Evolutionary conservation across 2,329 filamentous ascomycete species (phyloP).

Genomic region (Aspergillus novoparasiticus): DNA sequence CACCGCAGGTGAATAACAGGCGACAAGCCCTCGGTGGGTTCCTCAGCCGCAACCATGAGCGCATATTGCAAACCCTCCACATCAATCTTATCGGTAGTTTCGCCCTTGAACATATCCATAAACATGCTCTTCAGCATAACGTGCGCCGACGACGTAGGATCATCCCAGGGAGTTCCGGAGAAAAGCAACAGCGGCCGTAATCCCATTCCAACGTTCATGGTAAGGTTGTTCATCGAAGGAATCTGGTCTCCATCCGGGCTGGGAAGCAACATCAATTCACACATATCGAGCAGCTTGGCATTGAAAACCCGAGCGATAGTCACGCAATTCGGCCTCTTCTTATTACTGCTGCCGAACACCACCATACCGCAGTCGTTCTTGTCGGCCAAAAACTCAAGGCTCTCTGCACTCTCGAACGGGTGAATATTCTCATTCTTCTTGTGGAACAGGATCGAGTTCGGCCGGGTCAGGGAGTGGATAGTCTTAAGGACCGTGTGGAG

Average conservation of each 20-base stretch:
- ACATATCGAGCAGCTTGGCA: constrained; percentile 89
- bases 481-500: constrained; percentile 83
- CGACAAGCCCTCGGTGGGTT: constrained; percentile 49
- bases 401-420: constrained; percentile 87
- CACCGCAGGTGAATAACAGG: constrained; percentile 67
- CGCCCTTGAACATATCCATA: constrained; percentile 87
- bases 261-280: constrained; percentile 82
- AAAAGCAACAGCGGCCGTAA: constrained; percentile 91
- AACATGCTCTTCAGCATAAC: constrained; percentile 85
- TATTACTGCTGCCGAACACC: constrained; percentile 80
- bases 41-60: constrained; percentile 76
- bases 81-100: constrained; percentile 79
- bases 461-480: constrained; percentile 80
- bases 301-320: constrained; percentile 82
- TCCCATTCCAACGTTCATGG: constrained; percentile 69
- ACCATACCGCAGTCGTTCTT: constrained; percentile 93
- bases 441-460: constrained; percentile 84
- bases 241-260: constrained; percentile 55
- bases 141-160: constrained; percentile 75
- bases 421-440: constrained; percentile 92
- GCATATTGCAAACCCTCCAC: constrained; percentile 94
- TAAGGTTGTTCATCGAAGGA: constrained; percentile 55
- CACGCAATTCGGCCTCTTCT: constrained; percentile 92
- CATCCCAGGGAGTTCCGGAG: constrained; percentile 83
- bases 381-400: constrained; percentile 90